Evolutionary conservation across 2,329 filamentous ascomycete species (phyloP).

Genomic region (Pseudomassariella vexata): DNA sequence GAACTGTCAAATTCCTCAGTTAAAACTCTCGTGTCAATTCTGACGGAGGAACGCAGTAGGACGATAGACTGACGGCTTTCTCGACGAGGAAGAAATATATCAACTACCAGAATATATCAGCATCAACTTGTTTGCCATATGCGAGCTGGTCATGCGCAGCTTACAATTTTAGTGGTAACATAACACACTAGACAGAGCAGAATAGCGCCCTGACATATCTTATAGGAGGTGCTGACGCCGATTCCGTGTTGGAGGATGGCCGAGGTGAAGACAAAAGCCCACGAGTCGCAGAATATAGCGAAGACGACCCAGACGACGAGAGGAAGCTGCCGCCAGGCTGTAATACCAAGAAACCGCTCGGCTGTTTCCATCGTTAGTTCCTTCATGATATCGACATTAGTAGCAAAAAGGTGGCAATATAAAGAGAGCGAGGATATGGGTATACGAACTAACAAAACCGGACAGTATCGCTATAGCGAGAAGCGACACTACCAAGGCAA

Average conservation of each 20-base stretch:
- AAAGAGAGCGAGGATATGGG: too few species aligned
- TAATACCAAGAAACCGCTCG: conserved; percentile 30
- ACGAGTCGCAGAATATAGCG: conserved; percentile 55
- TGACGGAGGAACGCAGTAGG: background rate
- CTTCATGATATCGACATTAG: too few species aligned
- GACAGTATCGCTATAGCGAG: conserved; percentile 12
- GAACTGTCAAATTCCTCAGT: too few species aligned
- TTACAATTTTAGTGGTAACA: conserved; percentile 59
- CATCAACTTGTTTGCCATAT: background rate
- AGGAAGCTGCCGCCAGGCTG: conserved; percentile 33
- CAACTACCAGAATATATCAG: conserved; percentile 27
- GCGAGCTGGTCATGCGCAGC: conserved; percentile 33
- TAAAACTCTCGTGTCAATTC: too few species aligned
- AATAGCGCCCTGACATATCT: conserved; percentile 52
- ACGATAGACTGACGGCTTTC: conserved; percentile 43
- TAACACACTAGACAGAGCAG: conserved; percentile 57
- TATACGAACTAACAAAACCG: conserved; percentile 12
- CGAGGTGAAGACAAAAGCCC: conserved; percentile 52
- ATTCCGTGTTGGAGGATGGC: conserved; percentile 51
- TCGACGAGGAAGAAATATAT: conserved; percentile 63
- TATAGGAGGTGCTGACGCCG: conserved; percentile 44
- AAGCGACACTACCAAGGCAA: conserved; percentile 11
- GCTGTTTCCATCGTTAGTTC: conserved; percentile 19
- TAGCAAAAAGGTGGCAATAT: too few species aligned
- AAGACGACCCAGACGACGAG: conserved; percentile 48